These are phyloP conservation scores for Sphaerostilbella broomeana DNA, from an alignment of 2,329 filamentous ascomycete species.

Conservation along the genomic window DNA sequence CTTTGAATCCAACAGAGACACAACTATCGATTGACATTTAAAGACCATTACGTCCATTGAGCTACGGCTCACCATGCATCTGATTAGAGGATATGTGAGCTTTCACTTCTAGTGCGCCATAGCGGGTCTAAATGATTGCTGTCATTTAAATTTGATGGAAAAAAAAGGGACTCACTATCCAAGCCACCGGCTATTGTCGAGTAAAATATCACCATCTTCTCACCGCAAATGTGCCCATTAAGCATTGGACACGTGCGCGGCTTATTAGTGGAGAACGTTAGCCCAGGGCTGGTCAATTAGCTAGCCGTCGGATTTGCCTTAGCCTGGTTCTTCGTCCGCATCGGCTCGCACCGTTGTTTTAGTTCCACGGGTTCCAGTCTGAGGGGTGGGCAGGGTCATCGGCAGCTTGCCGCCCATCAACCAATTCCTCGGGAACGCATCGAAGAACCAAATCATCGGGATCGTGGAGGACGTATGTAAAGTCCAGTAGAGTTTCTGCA, in stretches of 20 bases:
- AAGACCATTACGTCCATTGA: no score
- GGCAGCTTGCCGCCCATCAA: constrained; percentile 19
- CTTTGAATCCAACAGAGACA: not conserved
- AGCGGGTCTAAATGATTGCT: no score
- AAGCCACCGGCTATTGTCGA: not conserved
- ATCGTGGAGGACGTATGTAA: constrained; percentile 2
- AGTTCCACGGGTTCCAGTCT: constrained; percentile 15
- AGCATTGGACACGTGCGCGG: constrained; percentile 30
- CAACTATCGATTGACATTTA: constrained; percentile 1
- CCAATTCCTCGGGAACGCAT: constrained; percentile 16
- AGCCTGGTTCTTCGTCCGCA: constrained; percentile 28
- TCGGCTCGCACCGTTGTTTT: constrained; percentile 33
- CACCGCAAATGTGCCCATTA: constrained; percentile 24
- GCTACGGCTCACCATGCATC: not conserved
- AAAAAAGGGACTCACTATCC: not conserved
- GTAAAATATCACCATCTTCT: not conserved
- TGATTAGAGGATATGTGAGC: no score
- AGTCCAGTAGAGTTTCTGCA: constrained; percentile 8
- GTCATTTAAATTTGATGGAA: no score
- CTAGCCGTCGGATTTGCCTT: constrained; percentile 24
- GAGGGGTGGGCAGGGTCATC: constrained; percentile 19
- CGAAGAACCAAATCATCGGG: constrained; percentile 3
- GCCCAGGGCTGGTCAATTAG: constrained; percentile 18
- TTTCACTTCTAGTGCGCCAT: no score
- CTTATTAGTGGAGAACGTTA: constrained; percentile 19